Evolutionary conservation across 2,329 filamentous ascomycete genomes (phyloP).

Genomic region (Graphilbum sp.): DNA sequence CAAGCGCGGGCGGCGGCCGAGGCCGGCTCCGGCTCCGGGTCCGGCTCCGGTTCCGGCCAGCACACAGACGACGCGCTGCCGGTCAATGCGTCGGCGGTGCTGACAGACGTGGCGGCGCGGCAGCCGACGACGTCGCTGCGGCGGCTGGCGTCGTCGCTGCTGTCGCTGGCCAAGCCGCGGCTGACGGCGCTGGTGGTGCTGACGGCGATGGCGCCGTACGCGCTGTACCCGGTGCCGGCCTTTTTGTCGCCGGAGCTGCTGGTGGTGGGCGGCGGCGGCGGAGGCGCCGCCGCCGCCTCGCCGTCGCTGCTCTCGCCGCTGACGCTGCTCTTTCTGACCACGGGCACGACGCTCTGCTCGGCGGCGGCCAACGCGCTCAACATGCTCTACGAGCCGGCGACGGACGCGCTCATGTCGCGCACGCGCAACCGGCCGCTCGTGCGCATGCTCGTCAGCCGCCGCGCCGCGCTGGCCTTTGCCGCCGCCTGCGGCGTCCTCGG

Average conservation of each 20-base stretch:
- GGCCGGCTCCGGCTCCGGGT: too few species aligned
- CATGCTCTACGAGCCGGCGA: constrained; percentile 87
- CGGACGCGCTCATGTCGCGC: constrained; percentile 86
- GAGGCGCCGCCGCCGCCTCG: constrained; percentile 23
- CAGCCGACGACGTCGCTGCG: constrained; percentile 35
- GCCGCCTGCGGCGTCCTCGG: constrained; percentile 54
- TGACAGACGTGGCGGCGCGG: constrained; percentile 33
- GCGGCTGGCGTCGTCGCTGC: constrained; percentile 60
- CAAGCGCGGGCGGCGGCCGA: too few species aligned
- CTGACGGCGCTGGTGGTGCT: constrained; percentile 84
- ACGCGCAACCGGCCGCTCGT: constrained; percentile 84
- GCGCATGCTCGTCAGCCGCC: constrained; percentile 55
- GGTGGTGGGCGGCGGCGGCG: constrained; percentile 36
- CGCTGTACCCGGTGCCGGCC: constrained; percentile 80
- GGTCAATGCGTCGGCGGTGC: constrained; percentile 30
- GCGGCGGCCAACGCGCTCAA: constrained; percentile 89
- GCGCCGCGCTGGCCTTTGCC: constrained; percentile 64
- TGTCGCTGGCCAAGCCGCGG: constrained; percentile 89
- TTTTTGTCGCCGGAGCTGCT: constrained; percentile 52
- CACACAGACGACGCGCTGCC: constrained; percentile 14
- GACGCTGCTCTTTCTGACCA: constrained; percentile 82
- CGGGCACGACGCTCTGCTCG: constrained; percentile 75
- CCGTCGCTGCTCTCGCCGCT: constrained; percentile 81
- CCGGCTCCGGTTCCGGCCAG: too few species aligned
- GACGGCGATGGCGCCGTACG: constrained; percentile 79